A percentile compares a stretch with the other conserved stretches of the same genome.
These are phyloP conservation scores for Fusarium armeniacum DNA, from an alignment of 2,329 filamentous ascomycete species.

Conservation along the genomic window DNA sequence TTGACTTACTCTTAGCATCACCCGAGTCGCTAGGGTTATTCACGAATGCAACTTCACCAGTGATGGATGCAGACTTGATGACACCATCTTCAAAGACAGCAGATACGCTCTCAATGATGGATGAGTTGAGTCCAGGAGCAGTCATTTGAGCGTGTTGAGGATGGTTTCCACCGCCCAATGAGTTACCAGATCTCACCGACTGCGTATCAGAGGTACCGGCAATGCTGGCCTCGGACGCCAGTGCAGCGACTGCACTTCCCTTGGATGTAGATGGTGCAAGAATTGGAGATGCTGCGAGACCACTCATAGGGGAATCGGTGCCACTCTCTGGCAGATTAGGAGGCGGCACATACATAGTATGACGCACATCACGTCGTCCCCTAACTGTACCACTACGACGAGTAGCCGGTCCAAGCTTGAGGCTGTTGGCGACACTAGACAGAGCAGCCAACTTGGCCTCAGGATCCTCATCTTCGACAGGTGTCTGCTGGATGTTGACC, in stretches of 20 bases:
- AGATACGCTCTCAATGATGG: slow-evolving; percentile 92
- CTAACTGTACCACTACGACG: slow-evolving; percentile 82
- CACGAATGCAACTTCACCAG: slow-evolving; percentile 89
- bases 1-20: slow-evolving; percentile 62
- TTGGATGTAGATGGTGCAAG: slow-evolving; percentile 46
- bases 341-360: slow-evolving; percentile 84
- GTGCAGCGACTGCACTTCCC: slow-evolving; percentile 63
- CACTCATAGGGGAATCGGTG: slow-evolving; percentile 42
- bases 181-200: slow-evolving; percentile 90
- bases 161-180: slow-evolving; percentile 77
- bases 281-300: slow-evolving; percentile 42
- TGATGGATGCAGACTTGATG: slow-evolving; percentile 79
- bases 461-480: slow-evolving; percentile 82
- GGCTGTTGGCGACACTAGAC: slow-evolving; percentile 79
- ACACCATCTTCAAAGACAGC: slow-evolving; percentile 83
- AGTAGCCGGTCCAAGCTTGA: slow-evolving; percentile 75
- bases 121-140: slow-evolving; percentile 84
- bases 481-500: slow-evolving; percentile 82
- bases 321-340: slow-evolving; percentile 55
- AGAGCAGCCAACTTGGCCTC: slow-evolving; percentile 80
- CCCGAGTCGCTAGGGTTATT: slow-evolving; percentile 73
- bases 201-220: slow-evolving; percentile 82
- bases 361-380: slow-evolving; percentile 90
- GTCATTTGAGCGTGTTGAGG: slow-evolving; percentile 85
- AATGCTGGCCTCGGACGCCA: slow-evolving; percentile 74